A percentile compares a stretch with the other conserved stretches of the same genome.
phyloP scores from a whole-genome alignment of 2,329 filamentous ascomycete species.

The Pseudogymnoascus sp. region DNA sequence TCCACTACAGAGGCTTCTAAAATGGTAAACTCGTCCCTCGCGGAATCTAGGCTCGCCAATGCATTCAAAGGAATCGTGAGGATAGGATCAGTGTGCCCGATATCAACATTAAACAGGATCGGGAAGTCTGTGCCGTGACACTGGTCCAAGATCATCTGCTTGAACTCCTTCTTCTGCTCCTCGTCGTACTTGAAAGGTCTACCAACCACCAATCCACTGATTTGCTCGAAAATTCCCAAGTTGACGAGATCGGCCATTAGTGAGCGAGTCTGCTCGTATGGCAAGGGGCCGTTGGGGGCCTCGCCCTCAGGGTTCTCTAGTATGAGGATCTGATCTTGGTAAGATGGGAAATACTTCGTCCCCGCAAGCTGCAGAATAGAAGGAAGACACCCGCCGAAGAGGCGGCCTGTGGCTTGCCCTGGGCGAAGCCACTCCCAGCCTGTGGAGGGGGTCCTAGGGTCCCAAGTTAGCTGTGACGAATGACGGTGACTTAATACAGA shows the following conservation, averaged over 20 bases:
- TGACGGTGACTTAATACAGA: neutral
- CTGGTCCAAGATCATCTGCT: conserved; percentile 12
- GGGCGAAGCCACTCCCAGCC: conserved; percentile 10
- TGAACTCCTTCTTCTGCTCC: conserved; percentile 8
- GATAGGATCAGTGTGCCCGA: conserved; percentile 19
- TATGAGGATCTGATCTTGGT: conserved; percentile 10
- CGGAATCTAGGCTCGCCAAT: conserved; percentile 12
- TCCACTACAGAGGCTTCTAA: neutral
- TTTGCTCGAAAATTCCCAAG: conserved; percentile 14
- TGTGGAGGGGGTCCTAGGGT: neutral
- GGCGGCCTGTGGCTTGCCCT: neutral
- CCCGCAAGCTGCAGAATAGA: neutral
- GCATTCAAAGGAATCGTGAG: conserved; percentile 17
- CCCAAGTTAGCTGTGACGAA: neutral
- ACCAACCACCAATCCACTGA: conserved; percentile 15
- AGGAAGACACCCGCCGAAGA: conserved; percentile 9
- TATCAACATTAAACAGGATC: conserved; percentile 16
- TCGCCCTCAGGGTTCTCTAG: conserved; percentile 12
- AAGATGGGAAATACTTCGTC: conserved; percentile 12
- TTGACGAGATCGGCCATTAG: conserved; percentile 14
- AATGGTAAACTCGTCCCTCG: neutral
- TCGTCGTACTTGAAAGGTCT: conserved; percentile 12
- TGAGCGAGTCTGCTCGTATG: conserved; percentile 5
- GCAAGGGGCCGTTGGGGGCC: neutral
- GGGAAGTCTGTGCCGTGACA: conserved; percentile 9